Conservation (phyloP, 2,329 filamentous ascomycete genomes). For the Fusarium sp. region DNA sequence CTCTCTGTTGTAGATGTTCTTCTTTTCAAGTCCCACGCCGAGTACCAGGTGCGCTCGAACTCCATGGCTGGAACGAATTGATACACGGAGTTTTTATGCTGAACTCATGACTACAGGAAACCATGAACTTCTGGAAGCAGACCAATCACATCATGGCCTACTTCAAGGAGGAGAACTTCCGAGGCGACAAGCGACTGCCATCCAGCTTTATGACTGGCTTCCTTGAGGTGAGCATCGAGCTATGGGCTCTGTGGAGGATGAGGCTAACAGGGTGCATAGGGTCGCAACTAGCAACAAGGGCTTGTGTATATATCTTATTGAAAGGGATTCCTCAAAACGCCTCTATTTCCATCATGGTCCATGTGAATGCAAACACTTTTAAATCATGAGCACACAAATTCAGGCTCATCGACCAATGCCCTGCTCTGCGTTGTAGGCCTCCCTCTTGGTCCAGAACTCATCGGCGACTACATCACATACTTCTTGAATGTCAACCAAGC, state of each 20-base stretch:
- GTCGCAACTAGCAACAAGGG: slow-evolving; percentile 63
- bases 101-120: slow-evolving; percentile 73
- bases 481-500: slow-evolving; percentile 86
- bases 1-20: slow-evolving; percentile 89
- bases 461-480: slow-evolving; percentile 94
- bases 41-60: slow-evolving; percentile 80
- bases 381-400: slow-evolving; percentile 1
- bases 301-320: slow-evolving; percentile 53
- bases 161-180: slow-evolving; percentile 85
- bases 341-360: slow-evolving; percentile 45
- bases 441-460: slow-evolving; percentile 77
- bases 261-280: slow-evolving; percentile 53
- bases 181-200: slow-evolving; percentile 83
- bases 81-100: slow-evolving; percentile 12
- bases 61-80: slow-evolving; percentile 67
- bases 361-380: slow-evolving; percentile 39
- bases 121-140: slow-evolving; percentile 99
- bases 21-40: slow-evolving; percentile 88
- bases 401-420: slow-evolving; percentile 48
- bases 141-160: slow-evolving; percentile 95
- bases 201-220: slow-evolving; percentile 94
- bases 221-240: slow-evolving; percentile 77
- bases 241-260: neutral
- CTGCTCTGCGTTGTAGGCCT: slow-evolving; percentile 51
- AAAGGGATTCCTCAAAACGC: slow-evolving; percentile 51